These are phyloP conservation scores for Dimocarpus longan DNA, from an alignment of 345 rosid species.

Conservation along the genomic window DNA sequence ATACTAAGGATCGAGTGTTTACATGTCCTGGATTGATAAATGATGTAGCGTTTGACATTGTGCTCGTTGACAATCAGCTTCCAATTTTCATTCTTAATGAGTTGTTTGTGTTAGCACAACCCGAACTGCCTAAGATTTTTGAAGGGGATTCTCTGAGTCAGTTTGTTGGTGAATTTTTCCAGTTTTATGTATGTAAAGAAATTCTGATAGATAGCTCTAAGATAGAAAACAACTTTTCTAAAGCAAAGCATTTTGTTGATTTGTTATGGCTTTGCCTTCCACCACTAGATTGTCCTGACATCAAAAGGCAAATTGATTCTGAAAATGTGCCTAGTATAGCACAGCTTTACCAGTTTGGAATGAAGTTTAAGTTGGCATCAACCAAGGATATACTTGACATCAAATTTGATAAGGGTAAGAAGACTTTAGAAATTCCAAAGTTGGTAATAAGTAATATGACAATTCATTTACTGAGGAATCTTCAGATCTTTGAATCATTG, in stretches of 20 bases:
- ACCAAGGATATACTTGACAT: background rate
- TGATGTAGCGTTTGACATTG: background rate
- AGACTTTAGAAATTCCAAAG: conserved; percentile 18
- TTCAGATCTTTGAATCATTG: conserved; percentile 14
- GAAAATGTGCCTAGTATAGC: too few species aligned
- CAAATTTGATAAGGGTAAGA: background rate
- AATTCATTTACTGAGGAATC: conserved; percentile 5
- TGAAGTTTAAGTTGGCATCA: background rate
- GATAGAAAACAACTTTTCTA: background rate
- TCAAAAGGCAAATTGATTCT: too few species aligned
- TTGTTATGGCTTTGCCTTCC: background rate
- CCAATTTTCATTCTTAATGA: too few species aligned
- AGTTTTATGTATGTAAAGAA: background rate
- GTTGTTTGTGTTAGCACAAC: background rate
- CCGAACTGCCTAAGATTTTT: too few species aligned
- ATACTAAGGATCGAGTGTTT: background rate
- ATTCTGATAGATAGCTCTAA: background rate
- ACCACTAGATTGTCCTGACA: background rate
- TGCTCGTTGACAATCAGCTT: too few species aligned
- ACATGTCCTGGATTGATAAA: background rate
- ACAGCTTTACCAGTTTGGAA: conserved; percentile 20
- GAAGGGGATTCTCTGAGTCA: too few species aligned
- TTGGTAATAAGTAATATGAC: fast-evolving
- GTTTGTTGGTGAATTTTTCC: background rate
- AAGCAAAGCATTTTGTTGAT: conserved; percentile 19